A percentile compares a stretch with the other conserved stretches of the same genome.
phyloP scores from a whole-genome alignment of 495 filamentous ascomycete species.

The Aspergillus asperescens region DNA sequence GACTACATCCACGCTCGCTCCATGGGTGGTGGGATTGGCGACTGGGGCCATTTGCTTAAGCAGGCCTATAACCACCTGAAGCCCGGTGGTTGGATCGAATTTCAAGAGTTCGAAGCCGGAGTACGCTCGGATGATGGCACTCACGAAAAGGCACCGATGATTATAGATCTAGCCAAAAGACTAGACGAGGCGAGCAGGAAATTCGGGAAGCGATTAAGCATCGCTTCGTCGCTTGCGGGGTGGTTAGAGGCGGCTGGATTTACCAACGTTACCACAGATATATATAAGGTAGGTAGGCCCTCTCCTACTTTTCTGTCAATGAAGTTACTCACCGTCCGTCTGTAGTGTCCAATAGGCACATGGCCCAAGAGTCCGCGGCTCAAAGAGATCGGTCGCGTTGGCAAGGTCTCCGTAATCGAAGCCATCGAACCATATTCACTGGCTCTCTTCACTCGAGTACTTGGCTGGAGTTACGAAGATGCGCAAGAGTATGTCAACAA shows the following conservation, averaged over 20 bases:
- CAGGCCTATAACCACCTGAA: constrained; percentile 40
- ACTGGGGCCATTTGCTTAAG: constrained; percentile 38
- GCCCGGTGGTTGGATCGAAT: constrained; percentile 52
- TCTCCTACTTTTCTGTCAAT: not conserved
- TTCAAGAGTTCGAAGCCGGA: constrained; percentile 46
- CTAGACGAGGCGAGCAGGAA: constrained; percentile 29
- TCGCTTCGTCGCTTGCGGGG: constrained; percentile 20
- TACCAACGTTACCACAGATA: constrained; percentile 32
- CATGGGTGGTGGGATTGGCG: constrained; percentile 40
- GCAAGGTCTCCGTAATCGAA: constrained; percentile 31
- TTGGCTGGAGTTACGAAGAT: constrained; percentile 41
- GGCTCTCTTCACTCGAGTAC: constrained; percentile 50
- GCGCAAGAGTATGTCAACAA: constrained; percentile 31
- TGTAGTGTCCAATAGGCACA: constrained; percentile 39
- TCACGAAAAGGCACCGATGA: constrained; percentile 19
- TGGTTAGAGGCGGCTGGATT: constrained; percentile 34
- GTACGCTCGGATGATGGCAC: constrained; percentile 37
- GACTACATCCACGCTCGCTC: constrained; percentile 46
- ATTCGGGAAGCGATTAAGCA: constrained; percentile 39
- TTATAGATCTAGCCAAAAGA: constrained; percentile 25
- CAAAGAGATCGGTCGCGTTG: constrained; percentile 46
- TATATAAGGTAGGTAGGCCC: constrained; percentile 34
- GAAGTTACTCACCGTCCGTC: not conserved
- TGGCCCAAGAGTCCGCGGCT: constrained; percentile 48
- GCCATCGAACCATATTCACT: constrained; percentile 49